Evolutionary conservation across 192 early-diverging fungal genomes (phyloP), one percentile per base, ranked within the genome.

Genomic region (Rhizophagus prolifer): DNA sequence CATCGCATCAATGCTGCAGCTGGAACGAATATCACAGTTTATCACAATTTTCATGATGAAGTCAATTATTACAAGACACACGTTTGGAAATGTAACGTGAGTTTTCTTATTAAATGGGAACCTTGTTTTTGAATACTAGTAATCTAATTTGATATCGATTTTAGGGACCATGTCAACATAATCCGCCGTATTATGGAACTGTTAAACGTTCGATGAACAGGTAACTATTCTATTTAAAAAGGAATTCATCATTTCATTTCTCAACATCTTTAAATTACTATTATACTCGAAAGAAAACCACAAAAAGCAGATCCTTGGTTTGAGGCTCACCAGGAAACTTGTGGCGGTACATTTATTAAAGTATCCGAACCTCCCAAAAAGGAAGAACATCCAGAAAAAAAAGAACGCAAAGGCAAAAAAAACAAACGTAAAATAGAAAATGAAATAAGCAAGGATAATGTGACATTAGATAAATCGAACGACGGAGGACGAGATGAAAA

Each of bases 261-360:
- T 25, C 7, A 65, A 14, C 19, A 47, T 46, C 23, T 71, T 4
- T 7, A 8, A 72, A 28, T 14, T 50, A 13, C 38, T 46, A 44
- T 38, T 34, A 46, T 74, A 7, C 2, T 21, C 47, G 34, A 34
- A 78, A 84, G 91, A 66, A 80, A 86, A 14, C 91, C 91, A 2
- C 91, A 92, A 54, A 79, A 82, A n/a, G 91, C 91, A 16, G 91
- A 92, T 78, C 30, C 74, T 12, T 92, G 91, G 91, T 92, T 77
- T 74, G 75, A 66, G 4, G 79, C 86, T n/a, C 91, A 92, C 67
- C 85, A 91, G 72, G 10, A 12, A 34, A 79, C 77, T 23, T 92
- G 91, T 81, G 91, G 91, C n/a, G 91, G 91, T 19, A 84, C 76
- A 14, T 92, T 82, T 70, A 77, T 74, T n/a, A 92, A 92, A 58